Conservation (phyloP, 345 rosid genomes). For the Citrus hindsii region DNA sequence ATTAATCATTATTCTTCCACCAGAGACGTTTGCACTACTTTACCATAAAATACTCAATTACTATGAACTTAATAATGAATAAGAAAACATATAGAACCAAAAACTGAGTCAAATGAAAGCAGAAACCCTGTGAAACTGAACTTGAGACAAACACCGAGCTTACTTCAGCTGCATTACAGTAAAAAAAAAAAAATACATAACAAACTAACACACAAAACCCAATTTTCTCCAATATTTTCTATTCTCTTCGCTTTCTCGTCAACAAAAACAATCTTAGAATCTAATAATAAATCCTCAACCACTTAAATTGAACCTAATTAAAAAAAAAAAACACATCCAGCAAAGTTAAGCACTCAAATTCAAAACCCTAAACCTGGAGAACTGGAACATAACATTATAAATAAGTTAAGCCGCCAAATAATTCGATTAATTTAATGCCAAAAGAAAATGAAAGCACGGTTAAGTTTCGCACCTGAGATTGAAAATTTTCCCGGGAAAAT, state of each 20-base stretch:
- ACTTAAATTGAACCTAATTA: background rate
- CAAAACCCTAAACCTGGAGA: background rate
- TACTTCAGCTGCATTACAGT: background rate
- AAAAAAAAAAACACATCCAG: background rate
- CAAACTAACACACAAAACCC: background rate
- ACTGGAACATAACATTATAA: background rate
- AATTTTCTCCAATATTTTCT: background rate
- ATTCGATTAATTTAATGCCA: background rate
- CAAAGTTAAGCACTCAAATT: background rate
- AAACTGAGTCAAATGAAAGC: background rate
- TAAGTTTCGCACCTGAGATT: background rate
- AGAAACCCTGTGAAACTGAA: background rate
- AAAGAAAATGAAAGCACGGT: background rate
- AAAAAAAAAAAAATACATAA: background rate
- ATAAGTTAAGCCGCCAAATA: background rate
- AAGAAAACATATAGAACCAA: background rate
- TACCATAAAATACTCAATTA: background rate
- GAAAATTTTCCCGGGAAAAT: background rate
- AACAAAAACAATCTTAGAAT: background rate
- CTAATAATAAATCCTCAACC: background rate
- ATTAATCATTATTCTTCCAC: background rate
- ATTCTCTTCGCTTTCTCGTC: background rate
- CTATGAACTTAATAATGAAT: background rate
- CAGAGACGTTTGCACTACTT: background rate
- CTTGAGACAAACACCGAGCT: background rate